Evolutionary conservation across 1,139 yeast genomes (phyloP).

Genomic region (Hyphopichia khmerensis): DNA sequence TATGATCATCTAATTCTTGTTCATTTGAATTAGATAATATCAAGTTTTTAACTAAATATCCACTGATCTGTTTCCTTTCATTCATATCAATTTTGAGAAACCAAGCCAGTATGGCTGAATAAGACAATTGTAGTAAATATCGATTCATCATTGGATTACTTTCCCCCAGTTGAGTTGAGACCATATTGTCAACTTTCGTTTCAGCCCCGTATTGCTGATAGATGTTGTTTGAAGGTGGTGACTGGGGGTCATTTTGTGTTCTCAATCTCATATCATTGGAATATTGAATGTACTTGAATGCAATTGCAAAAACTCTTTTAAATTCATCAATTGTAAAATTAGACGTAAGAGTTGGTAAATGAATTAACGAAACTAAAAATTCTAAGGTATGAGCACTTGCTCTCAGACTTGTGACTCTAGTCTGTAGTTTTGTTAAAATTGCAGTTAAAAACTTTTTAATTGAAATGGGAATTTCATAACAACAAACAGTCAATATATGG

Average conservation of each 20-base stretch:
- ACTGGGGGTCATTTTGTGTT: slow-evolving; percentile 6
- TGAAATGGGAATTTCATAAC: slow-evolving; percentile 77
- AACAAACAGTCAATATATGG: slow-evolving; percentile 72
- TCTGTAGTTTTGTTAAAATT: slow-evolving; percentile 68
- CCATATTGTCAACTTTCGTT: slow-evolving; percentile 39
- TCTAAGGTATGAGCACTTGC: slow-evolving; percentile 78
- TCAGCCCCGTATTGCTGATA: slow-evolving; percentile 41
- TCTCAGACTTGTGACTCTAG: slow-evolving; percentile 66
- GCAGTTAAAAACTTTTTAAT: slow-evolving; percentile 66
- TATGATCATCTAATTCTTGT: slow-evolving; percentile 47
- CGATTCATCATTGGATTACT: slow-evolving; percentile 53
- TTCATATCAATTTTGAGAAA: slow-evolving; percentile 60
- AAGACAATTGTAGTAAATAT: slow-evolving; percentile 64
- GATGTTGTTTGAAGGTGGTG: not conserved
- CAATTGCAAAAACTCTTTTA: slow-evolving; percentile 78
- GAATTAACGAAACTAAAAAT: slow-evolving; percentile 63
- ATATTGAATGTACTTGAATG: slow-evolving; percentile 75
- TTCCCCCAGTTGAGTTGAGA: slow-evolving; percentile 47
- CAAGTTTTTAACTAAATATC: slow-evolving; percentile 63
- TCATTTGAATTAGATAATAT: slow-evolving; percentile 33
- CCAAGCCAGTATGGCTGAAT: slow-evolving; percentile 71
- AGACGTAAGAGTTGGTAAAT: slow-evolving; percentile 65
- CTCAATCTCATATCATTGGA: slow-evolving; percentile 51
- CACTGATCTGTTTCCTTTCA: slow-evolving; percentile 59
- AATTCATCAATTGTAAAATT: slow-evolving; percentile 77